These are phyloP conservation scores for Curvularia sp. DNA, from an alignment of 2,329 filamentous ascomycete species.

Conservation along the genomic window DNA sequence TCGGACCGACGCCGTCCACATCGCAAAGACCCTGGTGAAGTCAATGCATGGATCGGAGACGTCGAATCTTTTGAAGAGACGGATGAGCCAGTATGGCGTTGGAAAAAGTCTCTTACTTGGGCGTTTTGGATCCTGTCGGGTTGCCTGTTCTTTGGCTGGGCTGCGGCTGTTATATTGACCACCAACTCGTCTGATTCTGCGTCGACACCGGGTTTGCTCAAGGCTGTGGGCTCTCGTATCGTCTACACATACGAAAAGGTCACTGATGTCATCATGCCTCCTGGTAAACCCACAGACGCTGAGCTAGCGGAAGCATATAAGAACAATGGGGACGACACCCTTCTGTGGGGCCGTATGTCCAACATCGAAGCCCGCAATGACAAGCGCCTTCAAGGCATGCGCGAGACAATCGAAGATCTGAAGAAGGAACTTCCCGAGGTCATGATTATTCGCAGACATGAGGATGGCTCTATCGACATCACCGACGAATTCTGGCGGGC, in stretches of 20 bases:
- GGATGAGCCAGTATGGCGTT: constrained; percentile 28
- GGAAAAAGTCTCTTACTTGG: constrained; percentile 18
- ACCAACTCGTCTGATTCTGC: constrained; percentile 11
- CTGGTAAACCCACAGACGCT: constrained; percentile 5
- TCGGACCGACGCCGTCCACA: constrained; percentile 12
- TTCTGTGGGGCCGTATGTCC: constrained; percentile 30
- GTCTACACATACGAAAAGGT: constrained; percentile 23
- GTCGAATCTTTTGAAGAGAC: constrained; percentile 20
- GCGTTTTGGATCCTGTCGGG: constrained; percentile 21
- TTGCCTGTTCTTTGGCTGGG: constrained; percentile 6
- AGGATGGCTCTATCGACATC: constrained; percentile 63
- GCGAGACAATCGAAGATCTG: constrained; percentile 27
- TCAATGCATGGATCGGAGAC: constrained; percentile 32
- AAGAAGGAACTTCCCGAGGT: constrained; percentile 59
- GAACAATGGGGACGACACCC: constrained; percentile 20
- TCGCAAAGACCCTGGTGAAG: constrained; percentile 17
- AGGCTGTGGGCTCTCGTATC: constrained; percentile 26
- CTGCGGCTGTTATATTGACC: constrained; percentile 10
- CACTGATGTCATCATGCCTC: constrained; percentile 29
- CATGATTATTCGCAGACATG: constrained; percentile 63
- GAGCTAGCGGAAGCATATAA: constrained; percentile 11
- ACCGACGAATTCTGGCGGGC: constrained; percentile 71
- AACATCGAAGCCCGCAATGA: constrained; percentile 23
- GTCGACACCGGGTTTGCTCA: constrained; percentile 17
- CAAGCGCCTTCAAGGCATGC: constrained; percentile 23